phyloP scores from a whole-genome alignment of 306 rosid species.

The Elaeagnus macrophylla region DNA sequence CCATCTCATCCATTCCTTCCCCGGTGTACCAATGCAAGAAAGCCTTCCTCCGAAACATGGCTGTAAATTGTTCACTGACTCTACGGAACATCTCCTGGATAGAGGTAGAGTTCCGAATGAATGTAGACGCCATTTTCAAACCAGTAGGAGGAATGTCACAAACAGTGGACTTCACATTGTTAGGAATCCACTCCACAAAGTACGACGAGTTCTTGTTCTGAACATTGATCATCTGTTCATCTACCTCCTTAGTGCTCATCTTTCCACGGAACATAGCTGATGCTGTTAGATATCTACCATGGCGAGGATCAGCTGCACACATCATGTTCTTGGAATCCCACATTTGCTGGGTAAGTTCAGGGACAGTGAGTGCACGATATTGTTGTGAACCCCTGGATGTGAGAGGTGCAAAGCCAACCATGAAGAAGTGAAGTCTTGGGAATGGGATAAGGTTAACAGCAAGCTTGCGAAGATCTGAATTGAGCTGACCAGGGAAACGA shows the following conservation, averaged over 20 bases:
- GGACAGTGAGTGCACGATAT: slow-evolving; percentile 34
- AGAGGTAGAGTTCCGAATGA: slow-evolving; percentile 30
- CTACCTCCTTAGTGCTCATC: slow-evolving; percentile 39
- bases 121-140: slow-evolving; percentile 38
- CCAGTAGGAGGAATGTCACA: slow-evolving; percentile 40
- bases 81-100: slow-evolving; percentile 45
- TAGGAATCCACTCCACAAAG: slow-evolving; percentile 45
- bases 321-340: slow-evolving; percentile 43
- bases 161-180: slow-evolving; percentile 38
- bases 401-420: slow-evolving; percentile 41
- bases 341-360: slow-evolving; percentile 39
- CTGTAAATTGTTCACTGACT: slow-evolving; percentile 40
- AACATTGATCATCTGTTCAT: slow-evolving; percentile 41
- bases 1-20: slow-evolving; percentile 46
- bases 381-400: slow-evolving; percentile 37
- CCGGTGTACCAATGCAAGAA: slow-evolving; percentile 50
- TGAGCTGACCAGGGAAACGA: slow-evolving; percentile 37
- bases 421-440: slow-evolving; percentile 42
- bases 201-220: slow-evolving; percentile 44
- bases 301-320: slow-evolving; percentile 40
- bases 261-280: slow-evolving; percentile 40
- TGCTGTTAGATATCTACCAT: slow-evolving; percentile 34
- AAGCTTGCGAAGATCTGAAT: slow-evolving; percentile 36
- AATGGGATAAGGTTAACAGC: slow-evolving; percentile 37
- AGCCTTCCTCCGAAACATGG: slow-evolving; percentile 39